Evolutionary conservation across 2,329 filamentous ascomycete genomes (phyloP), one percentile per base, ranked within the genome.

Genomic region (Rhynchosporium graminicola): DNA sequence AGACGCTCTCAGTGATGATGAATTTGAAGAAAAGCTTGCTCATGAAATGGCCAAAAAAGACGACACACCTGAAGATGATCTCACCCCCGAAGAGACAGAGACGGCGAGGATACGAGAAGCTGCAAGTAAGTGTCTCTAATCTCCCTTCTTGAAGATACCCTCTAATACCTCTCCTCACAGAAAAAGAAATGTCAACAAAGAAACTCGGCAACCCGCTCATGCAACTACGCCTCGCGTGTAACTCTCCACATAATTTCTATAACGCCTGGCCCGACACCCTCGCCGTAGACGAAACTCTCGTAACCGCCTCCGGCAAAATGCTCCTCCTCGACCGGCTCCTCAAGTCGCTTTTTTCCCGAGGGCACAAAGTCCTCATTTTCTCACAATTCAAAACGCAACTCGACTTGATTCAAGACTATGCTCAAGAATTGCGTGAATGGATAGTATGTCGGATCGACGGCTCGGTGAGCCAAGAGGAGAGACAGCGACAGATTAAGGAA

Each of bases 381-480:
- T 96, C 91, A 0, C 95, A 99, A 73, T 99, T 99, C 78, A 96
- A 93, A 62, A 96, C 89, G 0, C 93, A 97, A 67, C 85, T 99
- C 0, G 92, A 98, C 71, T 89, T 99, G 2, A 80, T 99, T 0
- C 87, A 96, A 66, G 89, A 94, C 60, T 99, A 97, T 77, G 92
- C 92, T 52, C 80, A 78, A 3, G 83, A 87, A n/a, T 82, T 98
- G 1, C 88, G 91, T 7, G 78, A 80, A 1, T 97, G 92, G 91
- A 84, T 87, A 1, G 83, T 89, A 29, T 97, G 93, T 72, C 91
- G 95, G 5, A 97, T 99, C 59, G 95, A 98, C 70, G 95, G 95
- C 10, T 87, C 85, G 0, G 91, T 98, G 3, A 82, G 89, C 0
- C 93, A 97, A 69, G 80, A 82, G 1, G 85, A 88, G 26, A 85